Evolutionary conservation across 352 stramenopile species (phyloP).

Genomic region (Phytophthora tentaculata): DNA sequence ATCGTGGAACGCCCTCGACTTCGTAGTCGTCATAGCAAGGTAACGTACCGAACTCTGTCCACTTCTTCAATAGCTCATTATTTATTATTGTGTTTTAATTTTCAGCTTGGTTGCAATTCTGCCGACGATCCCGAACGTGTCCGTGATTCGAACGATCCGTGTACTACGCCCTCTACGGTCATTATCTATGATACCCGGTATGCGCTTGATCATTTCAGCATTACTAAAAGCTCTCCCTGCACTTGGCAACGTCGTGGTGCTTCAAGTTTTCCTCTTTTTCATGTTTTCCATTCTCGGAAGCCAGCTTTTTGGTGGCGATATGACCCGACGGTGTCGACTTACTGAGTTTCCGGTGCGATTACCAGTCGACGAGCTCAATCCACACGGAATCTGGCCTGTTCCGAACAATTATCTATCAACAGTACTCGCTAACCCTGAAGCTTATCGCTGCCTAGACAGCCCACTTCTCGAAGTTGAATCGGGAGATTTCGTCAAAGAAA

Average conservation of each 20-base stretch:
- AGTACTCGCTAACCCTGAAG: constrained; percentile 42
- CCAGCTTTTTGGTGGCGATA: constrained; percentile 83
- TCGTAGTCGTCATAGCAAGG: constrained; percentile 91
- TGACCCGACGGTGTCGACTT: constrained; percentile 78
- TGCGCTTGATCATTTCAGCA: constrained; percentile 76
- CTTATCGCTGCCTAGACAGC: constrained; percentile 46
- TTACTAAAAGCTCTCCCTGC: constrained; percentile 82
- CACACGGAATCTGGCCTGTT: constrained; percentile 17
- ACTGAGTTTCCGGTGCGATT: constrained; percentile 80
- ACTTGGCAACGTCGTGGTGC: constrained; percentile 85
- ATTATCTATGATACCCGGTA: constrained; percentile 85
- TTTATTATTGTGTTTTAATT: background rate
- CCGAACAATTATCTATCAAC: constrained; percentile 9
- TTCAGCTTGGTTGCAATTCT: constrained; percentile 58
- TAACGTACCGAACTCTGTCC: constrained; percentile 28
- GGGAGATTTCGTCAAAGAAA: constrained; percentile 58
- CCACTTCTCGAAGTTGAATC: constrained; percentile 50
- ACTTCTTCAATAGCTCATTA: background rate
- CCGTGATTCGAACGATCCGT: constrained; percentile 84
- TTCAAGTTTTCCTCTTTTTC: constrained; percentile 90
- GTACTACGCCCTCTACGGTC: constrained; percentile 89
- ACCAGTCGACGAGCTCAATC: constrained; percentile 35
- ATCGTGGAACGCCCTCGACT: constrained; percentile 93
- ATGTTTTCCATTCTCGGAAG: constrained; percentile 91
- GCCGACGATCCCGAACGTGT: constrained; percentile 72